These are phyloP conservation scores for Tricholoma saponaceum DNA, from an alignment of 768 basidiomycete genomes.

Conservation along the genomic window DNA sequence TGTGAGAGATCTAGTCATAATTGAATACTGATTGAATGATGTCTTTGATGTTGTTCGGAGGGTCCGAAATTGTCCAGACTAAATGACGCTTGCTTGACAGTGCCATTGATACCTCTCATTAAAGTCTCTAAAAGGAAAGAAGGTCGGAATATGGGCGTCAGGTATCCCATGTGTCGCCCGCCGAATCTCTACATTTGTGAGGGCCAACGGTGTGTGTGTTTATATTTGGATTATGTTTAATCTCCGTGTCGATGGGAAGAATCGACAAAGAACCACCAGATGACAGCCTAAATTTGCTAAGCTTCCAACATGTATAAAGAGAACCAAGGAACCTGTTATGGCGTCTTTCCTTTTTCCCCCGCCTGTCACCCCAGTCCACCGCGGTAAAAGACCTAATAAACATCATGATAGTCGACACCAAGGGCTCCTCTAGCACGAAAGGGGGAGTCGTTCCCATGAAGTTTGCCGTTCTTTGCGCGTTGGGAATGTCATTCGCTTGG, in stretches of 20 bases:
- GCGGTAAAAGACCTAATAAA: neutral
- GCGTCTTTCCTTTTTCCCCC: neutral
- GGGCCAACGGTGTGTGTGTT: too few species aligned
- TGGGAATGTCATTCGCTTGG: constrained; percentile 17
- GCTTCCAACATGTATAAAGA: neutral
- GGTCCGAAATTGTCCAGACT: too few species aligned
- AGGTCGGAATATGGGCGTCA: too few species aligned
- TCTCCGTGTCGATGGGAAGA: neutral
- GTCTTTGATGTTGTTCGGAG: too few species aligned
- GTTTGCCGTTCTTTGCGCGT: constrained; percentile 8
- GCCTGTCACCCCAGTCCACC: neutral
- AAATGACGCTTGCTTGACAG: too few species aligned
- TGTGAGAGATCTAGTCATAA: too few species aligned
- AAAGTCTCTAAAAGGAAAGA: too few species aligned
- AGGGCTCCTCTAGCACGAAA: neutral
- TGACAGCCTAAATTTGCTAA: neutral
- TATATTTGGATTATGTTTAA: neutral
- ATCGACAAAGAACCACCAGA: neutral
- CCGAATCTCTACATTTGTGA: too few species aligned
- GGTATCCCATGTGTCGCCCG: too few species aligned
- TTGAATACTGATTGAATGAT: too few species aligned
- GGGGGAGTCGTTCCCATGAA: constrained; percentile 7
- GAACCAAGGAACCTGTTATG: neutral
- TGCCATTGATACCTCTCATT: too few species aligned
- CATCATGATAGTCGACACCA: neutral